phyloP scores from a whole-genome alignment of 257 asterid species.

The Penstemon davidsonii region DNA sequence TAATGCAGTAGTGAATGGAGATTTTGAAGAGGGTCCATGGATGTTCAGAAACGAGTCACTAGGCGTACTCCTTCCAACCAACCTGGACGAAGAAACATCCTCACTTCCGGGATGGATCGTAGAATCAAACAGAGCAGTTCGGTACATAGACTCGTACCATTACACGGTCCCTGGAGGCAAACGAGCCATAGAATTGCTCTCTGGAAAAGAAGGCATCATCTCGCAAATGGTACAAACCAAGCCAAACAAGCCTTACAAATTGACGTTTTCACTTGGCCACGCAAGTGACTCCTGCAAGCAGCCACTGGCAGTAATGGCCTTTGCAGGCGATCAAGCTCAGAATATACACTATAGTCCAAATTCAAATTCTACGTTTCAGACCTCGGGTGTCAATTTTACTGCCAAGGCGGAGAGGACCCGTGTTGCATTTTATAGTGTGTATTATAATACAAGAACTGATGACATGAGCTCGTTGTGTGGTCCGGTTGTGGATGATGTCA shows the following conservation, averaged over 20 bases:
- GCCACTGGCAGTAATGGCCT: conserved; percentile 89
- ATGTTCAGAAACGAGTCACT: conserved; percentile 85
- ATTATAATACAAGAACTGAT: conserved; percentile 88
- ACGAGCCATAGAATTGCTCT: conserved; percentile 78
- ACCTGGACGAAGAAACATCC: conserved; percentile 80
- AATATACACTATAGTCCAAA: conserved; percentile 43
- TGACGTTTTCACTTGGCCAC: conserved; percentile 71
- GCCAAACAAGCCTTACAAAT: conserved; percentile 60
- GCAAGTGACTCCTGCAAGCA: conserved; percentile 77
- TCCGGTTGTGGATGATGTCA: conserved; percentile 89
- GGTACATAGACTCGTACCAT: conserved; percentile 79
- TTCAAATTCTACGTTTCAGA: conserved; percentile 53
- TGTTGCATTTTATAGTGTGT: conserved; percentile 80
- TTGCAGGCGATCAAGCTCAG: conserved; percentile 53
- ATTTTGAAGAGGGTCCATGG: conserved; percentile 97
- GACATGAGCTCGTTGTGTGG: conserved; percentile 94
- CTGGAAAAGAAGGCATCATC: conserved; percentile 91
- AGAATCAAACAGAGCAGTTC: conserved; percentile 90
- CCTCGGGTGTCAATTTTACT: conserved; percentile 61
- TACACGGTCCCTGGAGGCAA: conserved; percentile 79
- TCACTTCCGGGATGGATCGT: conserved; percentile 96
- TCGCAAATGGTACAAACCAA: conserved; percentile 94
- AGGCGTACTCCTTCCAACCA: conserved; percentile 90
- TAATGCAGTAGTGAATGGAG: conserved; percentile 82
- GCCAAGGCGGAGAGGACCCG: conserved; percentile 85